These are phyloP conservation scores for Talaromyces trachyspermus DNA, from an alignment of 495 filamentous ascomycete genomes.

Conservation along the genomic window DNA sequence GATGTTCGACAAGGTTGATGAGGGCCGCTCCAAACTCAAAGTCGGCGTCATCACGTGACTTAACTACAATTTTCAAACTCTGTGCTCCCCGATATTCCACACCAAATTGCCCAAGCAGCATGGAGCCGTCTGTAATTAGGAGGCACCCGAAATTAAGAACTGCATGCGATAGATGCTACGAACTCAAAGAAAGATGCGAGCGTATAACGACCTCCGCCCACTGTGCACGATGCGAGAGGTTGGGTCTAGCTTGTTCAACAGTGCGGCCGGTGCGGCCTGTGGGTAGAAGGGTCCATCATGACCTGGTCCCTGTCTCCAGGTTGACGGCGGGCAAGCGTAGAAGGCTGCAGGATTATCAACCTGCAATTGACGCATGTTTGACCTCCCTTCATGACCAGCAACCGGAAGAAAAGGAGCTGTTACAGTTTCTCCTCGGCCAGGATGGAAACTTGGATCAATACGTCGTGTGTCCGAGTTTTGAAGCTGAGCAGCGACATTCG, in stretches of 20 bases:
- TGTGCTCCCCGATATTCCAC: no score
- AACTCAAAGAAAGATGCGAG: constrained; percentile 7
- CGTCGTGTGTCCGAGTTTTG: not conserved
- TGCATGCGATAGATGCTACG: constrained; percentile 5
- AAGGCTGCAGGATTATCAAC: not conserved
- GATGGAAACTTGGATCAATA: not conserved
- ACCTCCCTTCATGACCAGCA: not conserved
- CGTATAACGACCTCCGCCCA: not conserved
- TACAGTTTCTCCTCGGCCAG: constrained; percentile 2
- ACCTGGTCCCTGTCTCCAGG: not conserved
- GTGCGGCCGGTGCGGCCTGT: not conserved
- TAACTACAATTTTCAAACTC: no score
- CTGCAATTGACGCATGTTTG: not conserved
- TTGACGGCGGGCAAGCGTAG: not conserved
- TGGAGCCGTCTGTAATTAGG: not conserved
- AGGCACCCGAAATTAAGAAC: not conserved
- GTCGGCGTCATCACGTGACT: no score
- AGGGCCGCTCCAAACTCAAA: no score
- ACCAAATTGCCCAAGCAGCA: not conserved
- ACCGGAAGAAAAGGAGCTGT: constrained; percentile 1
- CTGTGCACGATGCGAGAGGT: constrained; percentile 1
- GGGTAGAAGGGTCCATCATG: not conserved
- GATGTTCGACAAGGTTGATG: no score
- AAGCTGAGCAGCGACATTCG: constrained; percentile 2
- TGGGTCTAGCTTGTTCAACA: not conserved